Percentiles rank a stretch among this genome's conserved stretches.
These are phyloP conservation scores for Pythium chondricola DNA, from an alignment of 352 stramenopile genomes.

Conservation along the genomic window DNA sequence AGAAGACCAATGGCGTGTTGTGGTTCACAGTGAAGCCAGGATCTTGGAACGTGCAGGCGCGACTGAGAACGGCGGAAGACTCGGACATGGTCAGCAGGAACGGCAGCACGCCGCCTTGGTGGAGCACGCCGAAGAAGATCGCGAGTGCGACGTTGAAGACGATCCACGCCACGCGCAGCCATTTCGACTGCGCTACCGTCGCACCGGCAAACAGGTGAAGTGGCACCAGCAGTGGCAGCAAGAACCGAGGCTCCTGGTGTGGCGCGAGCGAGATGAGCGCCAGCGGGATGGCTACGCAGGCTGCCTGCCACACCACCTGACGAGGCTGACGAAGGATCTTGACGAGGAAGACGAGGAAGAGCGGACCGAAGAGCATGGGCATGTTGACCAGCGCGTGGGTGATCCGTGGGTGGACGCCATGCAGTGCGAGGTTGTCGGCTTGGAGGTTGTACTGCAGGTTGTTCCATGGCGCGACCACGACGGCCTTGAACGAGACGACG, in stretches of 20 bases:
- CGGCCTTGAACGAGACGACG: constrained; percentile 1
- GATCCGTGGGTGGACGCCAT: constrained; percentile 86
- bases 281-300: constrained; percentile 65
- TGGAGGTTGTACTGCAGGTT: constrained; percentile 92
- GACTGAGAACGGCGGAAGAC: constrained; percentile 15
- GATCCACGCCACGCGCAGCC: constrained; percentile 25
- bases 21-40: constrained; percentile 4
- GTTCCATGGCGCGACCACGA: constrained; percentile 72
- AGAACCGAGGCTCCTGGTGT: constrained; percentile 92
- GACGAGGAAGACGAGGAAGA: constrained; percentile 58
- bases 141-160: constrained; percentile 45
- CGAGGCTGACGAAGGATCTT: constrained; percentile 14
- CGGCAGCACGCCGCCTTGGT: constrained; percentile 65
- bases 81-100: constrained; percentile 33
- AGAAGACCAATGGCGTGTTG: constrained; percentile 43
- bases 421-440: constrained; percentile 82
- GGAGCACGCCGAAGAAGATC: constrained; percentile 62
- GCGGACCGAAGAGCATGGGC: constrained; percentile 89
- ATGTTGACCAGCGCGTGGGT: constrained; percentile 90
- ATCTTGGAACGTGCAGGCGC: constrained; percentile 25
- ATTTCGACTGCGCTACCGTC: background rate
- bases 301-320: constrained; percentile 20
- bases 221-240: constrained; percentile 83
- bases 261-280: constrained; percentile 85
- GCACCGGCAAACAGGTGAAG: constrained; percentile 56